These are phyloP conservation scores for Monosporascus sp. DNA, from an alignment of 2,329 filamentous ascomycete species.

Conservation along the genomic window DNA sequence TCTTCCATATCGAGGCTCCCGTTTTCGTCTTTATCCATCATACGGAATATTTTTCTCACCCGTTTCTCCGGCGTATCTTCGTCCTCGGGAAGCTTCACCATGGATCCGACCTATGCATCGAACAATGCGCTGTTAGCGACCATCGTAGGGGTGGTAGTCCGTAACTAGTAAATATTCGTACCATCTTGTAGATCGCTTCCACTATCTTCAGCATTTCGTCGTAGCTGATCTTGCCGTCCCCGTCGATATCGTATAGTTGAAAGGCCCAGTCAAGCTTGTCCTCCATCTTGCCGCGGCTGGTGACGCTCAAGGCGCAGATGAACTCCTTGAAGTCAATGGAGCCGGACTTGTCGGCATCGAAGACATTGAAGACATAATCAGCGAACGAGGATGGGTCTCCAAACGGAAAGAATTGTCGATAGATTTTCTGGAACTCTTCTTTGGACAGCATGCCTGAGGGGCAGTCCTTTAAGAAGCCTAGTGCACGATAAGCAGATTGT, in stretches of 20 bases:
- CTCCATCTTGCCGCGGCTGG: conserved; percentile 96
- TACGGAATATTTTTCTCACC: conserved; percentile 95
- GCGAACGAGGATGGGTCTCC: conserved; percentile 96
- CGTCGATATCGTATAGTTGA: conserved; percentile 98
- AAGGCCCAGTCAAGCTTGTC: conserved; percentile 99
- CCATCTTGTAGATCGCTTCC: conserved; percentile 99
- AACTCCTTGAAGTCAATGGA: conserved; percentile 99
- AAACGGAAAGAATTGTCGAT: conserved; percentile 98
- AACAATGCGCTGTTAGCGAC: conserved; percentile 1
- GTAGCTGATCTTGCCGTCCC: conserved; percentile 97
- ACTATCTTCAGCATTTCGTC: conserved; percentile 99
- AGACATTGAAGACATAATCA: conserved; percentile 99
- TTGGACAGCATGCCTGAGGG: conserved; percentile 95
- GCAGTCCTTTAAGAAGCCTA: conserved; percentile 97
- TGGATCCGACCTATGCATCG: conserved; percentile 74
- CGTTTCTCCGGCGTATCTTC: conserved; percentile 99
- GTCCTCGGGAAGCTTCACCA: conserved; percentile 98
- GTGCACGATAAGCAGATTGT: conserved; percentile 3
- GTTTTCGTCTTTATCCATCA: conserved; percentile 99
- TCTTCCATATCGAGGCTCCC: conserved; percentile 94
- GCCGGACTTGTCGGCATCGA: conserved; percentile 94
- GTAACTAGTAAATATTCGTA: conserved; percentile 33
- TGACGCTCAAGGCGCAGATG: conserved; percentile 96
- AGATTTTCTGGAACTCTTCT: conserved; percentile 99
- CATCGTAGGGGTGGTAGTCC: not conserved